Base-by-base conservation (phyloP, 768 basidiomycete species). In the Brasilioporus rufonigricans region DNA sequence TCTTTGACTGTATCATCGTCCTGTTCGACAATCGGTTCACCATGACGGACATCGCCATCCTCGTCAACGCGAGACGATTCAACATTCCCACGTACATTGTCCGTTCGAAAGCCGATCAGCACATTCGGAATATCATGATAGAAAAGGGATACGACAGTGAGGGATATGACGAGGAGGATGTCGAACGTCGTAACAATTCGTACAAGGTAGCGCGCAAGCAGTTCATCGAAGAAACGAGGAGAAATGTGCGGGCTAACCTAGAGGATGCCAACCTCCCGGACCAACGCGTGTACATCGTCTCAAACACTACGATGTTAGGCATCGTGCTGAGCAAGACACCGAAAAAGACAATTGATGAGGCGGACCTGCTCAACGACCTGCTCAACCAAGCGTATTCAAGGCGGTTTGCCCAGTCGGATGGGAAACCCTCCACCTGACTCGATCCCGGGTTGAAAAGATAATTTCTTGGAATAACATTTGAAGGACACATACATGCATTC, bases 211-310 rank as follows among this genome's bases (percentile, higher is more conserved):
- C 62, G 10, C 59, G 62, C 9, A 48, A 51, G 49, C 53, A 61
- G 0, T 64, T 64, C 44, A 46, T 63, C 26, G 56, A 64, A 8
- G 23, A 23, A 21, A 64, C 62, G 23, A 40, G 59, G 24, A 52
- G 45, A 8, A 66, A 45, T 21, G 63, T 70, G 1, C 41, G 56
- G 29, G 13, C 14, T 1, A 63, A 64, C 49, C 38, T 70, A 31
- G 44, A 62, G 18, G 57, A 63, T 0, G 68, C 66, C 0, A 62
- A 62, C 29, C 52, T 70, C 12, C 48, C 66, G 8, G 47, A 66
- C 33, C 63, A 65, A 48, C 61, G 58, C 4, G 66, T 70, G 8
- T 70, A 70, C 39, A 62, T 70, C 21, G 46, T 68, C 14, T 66
- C 68, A 32, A 58, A 43, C 48, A 44, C 21, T 19, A 52, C 61